Evolutionary conservation across 352 stramenopile species (phyloP).

Genomic region (Poterioochromonas sp.): DNA sequence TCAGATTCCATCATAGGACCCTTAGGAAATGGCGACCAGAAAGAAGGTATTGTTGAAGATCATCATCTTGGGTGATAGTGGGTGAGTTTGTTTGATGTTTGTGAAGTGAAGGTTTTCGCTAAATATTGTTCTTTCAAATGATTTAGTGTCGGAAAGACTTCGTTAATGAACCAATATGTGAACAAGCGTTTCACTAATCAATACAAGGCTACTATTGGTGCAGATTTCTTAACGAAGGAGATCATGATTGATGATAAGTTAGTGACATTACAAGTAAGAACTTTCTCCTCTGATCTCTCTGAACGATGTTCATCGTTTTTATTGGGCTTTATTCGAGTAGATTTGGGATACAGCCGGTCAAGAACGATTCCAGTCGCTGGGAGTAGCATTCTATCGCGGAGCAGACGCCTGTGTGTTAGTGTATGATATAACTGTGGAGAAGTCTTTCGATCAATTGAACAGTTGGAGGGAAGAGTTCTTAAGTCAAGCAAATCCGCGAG

Average conservation of each 20-base stretch:
- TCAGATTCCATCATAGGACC: too few relatives aligned
- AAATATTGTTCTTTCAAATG: background rate
- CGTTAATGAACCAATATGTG: constrained; percentile 98
- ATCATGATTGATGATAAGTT: constrained; percentile 87
- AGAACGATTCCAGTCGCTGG: constrained; percentile 95
- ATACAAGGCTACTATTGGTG: constrained; percentile 98
- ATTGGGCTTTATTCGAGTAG: constrained; percentile 52
- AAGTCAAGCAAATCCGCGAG: constrained; percentile 60
- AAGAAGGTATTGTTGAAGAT: constrained; percentile 95
- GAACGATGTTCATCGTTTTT: background rate
- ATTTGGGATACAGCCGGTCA: constrained; percentile 98
- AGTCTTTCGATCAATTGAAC: constrained; percentile 93
- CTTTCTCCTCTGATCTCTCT: background rate
- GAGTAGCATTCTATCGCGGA: constrained; percentile 94
- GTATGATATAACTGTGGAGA: constrained; percentile 90
- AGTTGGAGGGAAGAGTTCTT: constrained; percentile 96
- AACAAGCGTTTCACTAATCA: constrained; percentile 95
- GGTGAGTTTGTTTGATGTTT: constrained; percentile 43
- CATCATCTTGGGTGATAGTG: constrained; percentile 94
- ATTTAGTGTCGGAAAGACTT: constrained; percentile 97
- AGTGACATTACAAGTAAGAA: constrained; percentile 77
- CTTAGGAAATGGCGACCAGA: constrained; percentile 44
- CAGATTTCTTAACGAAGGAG: constrained; percentile 96
- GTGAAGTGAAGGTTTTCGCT: background rate
- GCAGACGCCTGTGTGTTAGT: constrained; percentile 94